Base-by-base conservation (phyloP, 2,329 filamentous ascomycete species). In the Trichophyton schoenleinii region DNA sequence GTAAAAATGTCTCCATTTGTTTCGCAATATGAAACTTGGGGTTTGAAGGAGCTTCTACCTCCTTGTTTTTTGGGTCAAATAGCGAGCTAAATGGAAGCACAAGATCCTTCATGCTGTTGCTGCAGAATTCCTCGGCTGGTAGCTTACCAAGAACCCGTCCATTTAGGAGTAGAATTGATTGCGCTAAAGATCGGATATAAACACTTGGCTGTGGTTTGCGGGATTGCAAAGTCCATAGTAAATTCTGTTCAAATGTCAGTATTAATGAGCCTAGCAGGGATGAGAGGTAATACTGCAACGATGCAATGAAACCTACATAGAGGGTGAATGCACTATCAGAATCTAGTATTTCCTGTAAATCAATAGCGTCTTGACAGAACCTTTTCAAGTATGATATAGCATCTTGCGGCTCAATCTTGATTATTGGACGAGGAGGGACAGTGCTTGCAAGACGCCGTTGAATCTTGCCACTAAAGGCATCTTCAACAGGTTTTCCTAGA, bases 381-480 rank as follows among this genome's bases (percentile, higher is more conserved):
- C 84, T 83, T 61, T 81, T 81, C 64, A 96, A 79, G 66, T 89
- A 86, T 20, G 75, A 75, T 64, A 87, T 82, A 0, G 91, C 88
- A 67, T 89, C 85, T 13, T 86, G 82, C 66, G 89, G 87, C 28
- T 82, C 83, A 2, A 91, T 78, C 60, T 89, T 81, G 9, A 96
- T 88, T 67, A 96, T 92, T 0, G 92, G 91, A 7, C 92, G 83
- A 6, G 94, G 94, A 3, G 94, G 94, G 68, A 96, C 91, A 0
- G 91, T 96, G 67, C 91, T 96, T 0, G 94, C 91, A 36, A 99
- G 79, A 64, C 87, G 87, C n/a, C 91, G 83, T 70, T 99, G 94
- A 42, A 97, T 81, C 70, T 96, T 95, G 25, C 84, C 83, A 67
- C 90, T 96, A 72, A 96, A 97, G 0, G 91, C 85, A n/a, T 86